Evolutionary conservation across 2,329 filamentous ascomycete genomes (phyloP), one percentile per base, ranked within the genome.

Genomic region (Aspergillus versicolor): DNA sequence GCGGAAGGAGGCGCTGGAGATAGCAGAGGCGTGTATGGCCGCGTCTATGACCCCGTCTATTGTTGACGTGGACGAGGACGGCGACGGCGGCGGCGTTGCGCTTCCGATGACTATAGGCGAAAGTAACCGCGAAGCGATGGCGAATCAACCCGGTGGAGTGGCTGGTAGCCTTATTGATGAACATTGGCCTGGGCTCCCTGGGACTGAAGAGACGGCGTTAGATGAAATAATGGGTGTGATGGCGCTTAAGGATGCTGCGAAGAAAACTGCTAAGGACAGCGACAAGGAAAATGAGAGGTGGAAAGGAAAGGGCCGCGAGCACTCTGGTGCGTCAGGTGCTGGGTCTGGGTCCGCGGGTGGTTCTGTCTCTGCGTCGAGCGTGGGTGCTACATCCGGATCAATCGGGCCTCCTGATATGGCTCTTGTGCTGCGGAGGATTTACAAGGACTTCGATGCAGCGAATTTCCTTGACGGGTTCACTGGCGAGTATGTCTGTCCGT

Each of bases 401-500:
- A 19, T 47, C 11, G 27, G 27, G 2, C 8, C 24, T 7, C 21
- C 43, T 11, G 42, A 57, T 15, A 51, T 58, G 2, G 63, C 61
- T 19, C 37, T 63, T 22, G 61, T 52, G 1, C 56, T 68, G 15
- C 60, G 54, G 3, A 34, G 47, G 6, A 38, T 66, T 3, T 57
- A 66, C 15, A 40, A 45, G 0, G 58, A 49, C 54, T 73, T 69
- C 66, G 66, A 75, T 17, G 40, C 70, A 1, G 65, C 63, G 17
- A 65, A 63, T 8, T 76, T 70, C 61, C 71, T 70, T 54, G 68
- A 73, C 53, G 50, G 61, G 5, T 60, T 67, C 17, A 59, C 59
- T 8, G 66, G 68, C 4, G 55, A 61, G 27, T 77, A 73, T 52
- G 58, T 67, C 11, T 78, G 76, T 52, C 61, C 67, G 6, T 78